Percentiles rank a stretch among this genome's conserved stretches.
These are phyloP conservation scores for Plantago ovata DNA, from an alignment of 257 asterid species.

Conservation along the genomic window DNA sequence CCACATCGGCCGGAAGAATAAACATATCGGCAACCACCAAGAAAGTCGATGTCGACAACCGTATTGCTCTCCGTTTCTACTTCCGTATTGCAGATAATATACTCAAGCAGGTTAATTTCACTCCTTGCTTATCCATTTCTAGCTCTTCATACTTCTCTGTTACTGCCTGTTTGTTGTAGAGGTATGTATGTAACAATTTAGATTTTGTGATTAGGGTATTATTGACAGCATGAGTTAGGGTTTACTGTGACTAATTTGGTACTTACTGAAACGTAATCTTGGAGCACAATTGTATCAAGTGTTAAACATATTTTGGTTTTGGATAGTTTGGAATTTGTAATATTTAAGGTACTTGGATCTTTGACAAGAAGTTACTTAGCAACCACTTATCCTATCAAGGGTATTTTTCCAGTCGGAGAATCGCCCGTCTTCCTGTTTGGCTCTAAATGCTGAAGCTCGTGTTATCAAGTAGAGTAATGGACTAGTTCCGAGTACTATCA, in stretches of 20 bases:
- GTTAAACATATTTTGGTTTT: too few species aligned
- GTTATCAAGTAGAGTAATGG: too few species aligned
- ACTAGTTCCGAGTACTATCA: background rate
- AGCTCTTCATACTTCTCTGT: background rate
- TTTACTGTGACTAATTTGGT: too few species aligned
- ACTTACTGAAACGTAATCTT: too few species aligned
- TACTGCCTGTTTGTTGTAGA: too few species aligned
- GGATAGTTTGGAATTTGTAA: too few species aligned
- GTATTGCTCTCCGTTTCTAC: slow-evolving; percentile 55
- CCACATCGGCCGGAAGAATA: slow-evolving; percentile 36
- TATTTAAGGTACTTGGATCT: too few species aligned
- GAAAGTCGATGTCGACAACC: slow-evolving; percentile 71
- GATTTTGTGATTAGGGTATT: too few species aligned
- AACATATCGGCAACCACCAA: slow-evolving; percentile 60
- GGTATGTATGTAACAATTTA: too few species aligned
- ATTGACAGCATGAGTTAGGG: too few species aligned
- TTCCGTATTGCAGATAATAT: slow-evolving; percentile 74
- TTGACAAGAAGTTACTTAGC: too few species aligned
- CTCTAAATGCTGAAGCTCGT: background rate
- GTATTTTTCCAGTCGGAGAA: background rate
- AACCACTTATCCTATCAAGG: background rate
- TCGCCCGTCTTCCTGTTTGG: background rate
- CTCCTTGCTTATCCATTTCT: background rate
- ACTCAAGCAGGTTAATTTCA: slow-evolving; percentile 62
- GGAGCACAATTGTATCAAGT: too few species aligned